A percentile compares a stretch with the other conserved stretches of the same genome.
phyloP scores from a whole-genome alignment of 768 basidiomycete species.

The Amanita thiersii region DNA sequence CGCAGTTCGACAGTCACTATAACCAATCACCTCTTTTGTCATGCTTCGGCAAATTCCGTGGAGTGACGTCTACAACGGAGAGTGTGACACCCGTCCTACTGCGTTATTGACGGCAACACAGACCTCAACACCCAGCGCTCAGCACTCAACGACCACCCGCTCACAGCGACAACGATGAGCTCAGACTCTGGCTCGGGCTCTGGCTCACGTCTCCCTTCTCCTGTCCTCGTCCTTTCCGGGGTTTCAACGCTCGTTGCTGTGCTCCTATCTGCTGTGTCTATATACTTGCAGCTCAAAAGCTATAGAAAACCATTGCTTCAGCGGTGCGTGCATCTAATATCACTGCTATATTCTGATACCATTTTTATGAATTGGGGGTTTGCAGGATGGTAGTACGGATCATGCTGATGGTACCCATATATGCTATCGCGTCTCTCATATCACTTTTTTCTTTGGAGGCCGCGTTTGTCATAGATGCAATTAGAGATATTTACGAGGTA shows the following conservation, averaged over 20 bases:
- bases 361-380: conserved; percentile 5
- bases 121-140: too few relatives aligned
- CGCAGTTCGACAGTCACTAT: too few relatives aligned
- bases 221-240: conserved; percentile 56
- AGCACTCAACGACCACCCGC: too few relatives aligned
- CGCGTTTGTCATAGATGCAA: conserved; percentile 92
- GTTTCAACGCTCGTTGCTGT: conserved; percentile 64
- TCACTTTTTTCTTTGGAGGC: conserved; percentile 91
- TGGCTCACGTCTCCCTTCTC: conserved; percentile 50
- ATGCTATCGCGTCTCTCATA: conserved; percentile 85
- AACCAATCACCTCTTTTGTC: too few relatives aligned
- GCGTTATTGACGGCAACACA: too few relatives aligned
- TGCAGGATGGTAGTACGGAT: conserved; percentile 85
- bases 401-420: conserved; percentile 95
- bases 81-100: too few relatives aligned
- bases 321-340: conserved; percentile 34
- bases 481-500: conserved; percentile 96
- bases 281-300: conserved; percentile 76
- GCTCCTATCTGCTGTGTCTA: conserved; percentile 62
- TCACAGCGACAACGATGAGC: too few relatives aligned
- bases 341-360: not conserved
- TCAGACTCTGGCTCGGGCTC: conserved; percentile 28
- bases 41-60: too few relatives aligned
- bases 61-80: too few relatives aligned
- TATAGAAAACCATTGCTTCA: conserved; percentile 79